Conservation (phyloP, 2,329 filamentous ascomycete species). For the Fusarium subglutinans region DNA sequence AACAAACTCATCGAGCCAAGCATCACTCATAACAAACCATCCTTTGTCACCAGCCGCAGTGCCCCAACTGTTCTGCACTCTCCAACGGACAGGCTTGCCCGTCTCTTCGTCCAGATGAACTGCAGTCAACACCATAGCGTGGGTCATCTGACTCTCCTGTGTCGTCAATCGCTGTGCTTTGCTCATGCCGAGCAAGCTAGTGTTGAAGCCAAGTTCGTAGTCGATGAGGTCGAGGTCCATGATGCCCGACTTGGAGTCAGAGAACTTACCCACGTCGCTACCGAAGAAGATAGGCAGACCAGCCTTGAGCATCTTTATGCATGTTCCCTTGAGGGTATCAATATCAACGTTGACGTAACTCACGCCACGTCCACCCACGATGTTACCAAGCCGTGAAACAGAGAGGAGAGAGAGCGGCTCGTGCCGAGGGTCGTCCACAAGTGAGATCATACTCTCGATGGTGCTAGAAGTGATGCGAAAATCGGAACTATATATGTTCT, state of each 20-base stretch:
- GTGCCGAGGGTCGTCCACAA: conserved; percentile 88
- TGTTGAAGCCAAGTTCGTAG: conserved; percentile 85
- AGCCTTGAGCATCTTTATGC: conserved; percentile 79
- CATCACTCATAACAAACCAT: conserved; percentile 90
- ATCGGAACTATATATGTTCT: conserved; percentile 69
- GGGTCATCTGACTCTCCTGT: conserved; percentile 85
- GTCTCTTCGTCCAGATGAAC: conserved; percentile 76
- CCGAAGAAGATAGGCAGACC: conserved; percentile 90
- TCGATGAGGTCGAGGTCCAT: conserved; percentile 83
- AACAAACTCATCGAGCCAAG: conserved; percentile 81
- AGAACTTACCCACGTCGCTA: conserved; percentile 86
- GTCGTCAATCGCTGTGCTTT: conserved; percentile 80
- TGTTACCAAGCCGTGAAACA: conserved; percentile 81
- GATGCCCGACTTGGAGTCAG: conserved; percentile 72
- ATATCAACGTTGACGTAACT: conserved; percentile 88
- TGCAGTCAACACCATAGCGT: conserved; percentile 90
- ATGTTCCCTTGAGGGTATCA: conserved; percentile 74
- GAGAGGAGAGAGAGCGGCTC: conserved; percentile 76
- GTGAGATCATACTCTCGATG: conserved; percentile 77
- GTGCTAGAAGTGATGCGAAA: conserved; percentile 67
- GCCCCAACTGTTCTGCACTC: conserved; percentile 90
- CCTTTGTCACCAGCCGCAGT: conserved; percentile 75
- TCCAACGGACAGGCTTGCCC: conserved; percentile 77
- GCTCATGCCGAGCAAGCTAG: conserved; percentile 75
- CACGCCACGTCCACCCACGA: conserved; percentile 78